These are phyloP conservation scores for Pseudogymnoascus sp. DNA, from an alignment of 2,329 filamentous ascomycete genomes.

Conservation along the genomic window DNA sequence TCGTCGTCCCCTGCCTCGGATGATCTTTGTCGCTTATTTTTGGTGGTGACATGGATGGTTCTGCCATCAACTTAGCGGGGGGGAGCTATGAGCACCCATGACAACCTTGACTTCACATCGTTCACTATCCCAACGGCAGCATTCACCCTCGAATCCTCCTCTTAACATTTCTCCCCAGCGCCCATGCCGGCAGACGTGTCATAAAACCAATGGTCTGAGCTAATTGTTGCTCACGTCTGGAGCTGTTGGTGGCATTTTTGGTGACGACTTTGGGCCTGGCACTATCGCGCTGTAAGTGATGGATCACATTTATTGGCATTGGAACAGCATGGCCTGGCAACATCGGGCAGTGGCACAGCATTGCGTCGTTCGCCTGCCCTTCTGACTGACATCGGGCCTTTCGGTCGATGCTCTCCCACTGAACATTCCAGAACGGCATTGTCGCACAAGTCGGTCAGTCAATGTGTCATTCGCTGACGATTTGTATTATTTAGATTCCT, in stretches of 20 bases:
- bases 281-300: neutral
- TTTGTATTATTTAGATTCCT: constrained; percentile 6
- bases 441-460: neutral
- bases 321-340: neutral
- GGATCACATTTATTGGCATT: neutral
- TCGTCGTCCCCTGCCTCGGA: constrained; percentile 1
- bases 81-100: constrained; percentile 2
- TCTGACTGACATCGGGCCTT: constrained; percentile 2
- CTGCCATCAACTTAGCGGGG: constrained; percentile 2
- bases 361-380: neutral
- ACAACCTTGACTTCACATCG: constrained; percentile 5
- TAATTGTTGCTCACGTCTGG: neutral
- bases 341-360: neutral
- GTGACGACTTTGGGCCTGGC: neutral
- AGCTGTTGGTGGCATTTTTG: neutral
- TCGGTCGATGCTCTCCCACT: neutral
- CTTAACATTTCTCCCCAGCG: neutral
- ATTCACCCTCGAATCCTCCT: neutral
- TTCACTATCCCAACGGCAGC: neutral
- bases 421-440: constrained; percentile 7
- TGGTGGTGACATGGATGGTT: neutral
- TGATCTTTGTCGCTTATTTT: constrained; percentile 7
- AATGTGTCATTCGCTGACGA: constrained; percentile 5
- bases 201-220: constrained; percentile 7
- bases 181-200: neutral